Percentiles rank a stretch among this genome's conserved stretches.
phyloP scores from a whole-genome alignment of 2,329 filamentous ascomycete species.

The Diplodia seriata region DNA sequence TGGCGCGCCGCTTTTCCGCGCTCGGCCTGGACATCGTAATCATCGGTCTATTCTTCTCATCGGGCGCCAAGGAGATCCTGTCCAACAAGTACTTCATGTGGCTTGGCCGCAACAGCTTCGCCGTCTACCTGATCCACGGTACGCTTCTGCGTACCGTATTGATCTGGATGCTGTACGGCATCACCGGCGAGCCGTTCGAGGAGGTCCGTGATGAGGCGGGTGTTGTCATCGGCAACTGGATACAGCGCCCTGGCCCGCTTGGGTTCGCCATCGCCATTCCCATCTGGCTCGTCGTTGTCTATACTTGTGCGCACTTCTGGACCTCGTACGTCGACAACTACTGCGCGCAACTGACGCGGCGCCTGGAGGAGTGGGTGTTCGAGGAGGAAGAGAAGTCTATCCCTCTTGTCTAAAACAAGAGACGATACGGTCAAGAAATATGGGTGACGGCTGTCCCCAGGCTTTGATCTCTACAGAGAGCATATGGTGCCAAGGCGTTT shows the following conservation, averaged over 20 bases:
- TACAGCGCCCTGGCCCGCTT: slow-evolving; percentile 50
- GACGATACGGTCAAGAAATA: neutral
- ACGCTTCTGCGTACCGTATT: slow-evolving; percentile 60
- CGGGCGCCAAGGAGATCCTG: slow-evolving; percentile 56
- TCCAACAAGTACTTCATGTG: slow-evolving; percentile 60
- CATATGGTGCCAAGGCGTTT: slow-evolving; percentile 14
- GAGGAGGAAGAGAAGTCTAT: slow-evolving; percentile 44
- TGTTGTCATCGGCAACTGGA: slow-evolving; percentile 51
- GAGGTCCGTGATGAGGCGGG: slow-evolving; percentile 49
- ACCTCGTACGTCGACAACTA: slow-evolving; percentile 60
- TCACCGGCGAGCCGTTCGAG: slow-evolving; percentile 55
- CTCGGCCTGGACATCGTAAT: slow-evolving; percentile 59
- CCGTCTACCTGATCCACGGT: slow-evolving; percentile 63
- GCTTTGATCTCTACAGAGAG: neutral
- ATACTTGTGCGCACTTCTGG: slow-evolving; percentile 58
- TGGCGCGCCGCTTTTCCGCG: slow-evolving; percentile 53
- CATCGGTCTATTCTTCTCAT: slow-evolving; percentile 60
- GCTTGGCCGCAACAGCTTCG: slow-evolving; percentile 63
- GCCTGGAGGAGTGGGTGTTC: slow-evolving; percentile 58
- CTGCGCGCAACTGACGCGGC: slow-evolving; percentile 57
- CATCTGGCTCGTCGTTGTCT: slow-evolving; percentile 56
- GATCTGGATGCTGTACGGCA: slow-evolving; percentile 61
- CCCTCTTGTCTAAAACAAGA: slow-evolving; percentile 2
- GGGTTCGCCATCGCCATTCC: slow-evolving; percentile 55
- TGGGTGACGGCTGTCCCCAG: neutral